These are phyloP conservation scores for Stevia rebaudiana DNA, from an alignment of 140 eudicot genomes.

Conservation along the genomic window DNA sequence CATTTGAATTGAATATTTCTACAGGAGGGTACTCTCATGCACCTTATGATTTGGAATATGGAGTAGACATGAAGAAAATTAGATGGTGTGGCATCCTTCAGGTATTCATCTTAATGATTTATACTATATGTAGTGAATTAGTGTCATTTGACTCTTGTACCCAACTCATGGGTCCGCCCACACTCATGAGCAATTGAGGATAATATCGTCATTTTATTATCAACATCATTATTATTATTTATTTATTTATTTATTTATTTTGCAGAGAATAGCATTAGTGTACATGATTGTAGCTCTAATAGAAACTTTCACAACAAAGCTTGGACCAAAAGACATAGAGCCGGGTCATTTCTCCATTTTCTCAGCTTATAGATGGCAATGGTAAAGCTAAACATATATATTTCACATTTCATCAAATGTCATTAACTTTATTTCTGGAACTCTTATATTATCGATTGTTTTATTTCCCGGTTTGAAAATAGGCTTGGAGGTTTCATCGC, in stretches of 20 bases:
- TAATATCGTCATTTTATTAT: no score
- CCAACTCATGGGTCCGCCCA: neutral
- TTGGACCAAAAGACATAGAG: constrained; percentile 41
- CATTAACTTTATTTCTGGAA: neutral
- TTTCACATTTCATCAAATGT: neutral
- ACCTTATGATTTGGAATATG: constrained; percentile 58
- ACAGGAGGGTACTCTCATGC: constrained; percentile 93
- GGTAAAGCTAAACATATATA: constrained; percentile 32
- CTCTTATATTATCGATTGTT: neutral
- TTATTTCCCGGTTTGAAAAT: neutral
- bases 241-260: neutral
- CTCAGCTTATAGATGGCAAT: constrained; percentile 79
- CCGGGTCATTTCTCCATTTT: constrained; percentile 60
- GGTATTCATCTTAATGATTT: constrained; percentile 26
- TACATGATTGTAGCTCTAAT: constrained; percentile 67
- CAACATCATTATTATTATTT: no score
- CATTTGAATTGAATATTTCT: neutral
- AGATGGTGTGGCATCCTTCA: constrained; percentile 93
- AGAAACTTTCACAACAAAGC: constrained; percentile 61
- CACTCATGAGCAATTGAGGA: neutral
- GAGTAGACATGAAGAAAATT: constrained; percentile 68
- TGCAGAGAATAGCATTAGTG: constrained; percentile 82
- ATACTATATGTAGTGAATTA: neutral
- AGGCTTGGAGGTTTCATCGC: constrained; percentile 74
- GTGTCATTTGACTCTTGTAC: neutral